Base-by-base conservation (phyloP, 2,329 filamentous ascomycete species). In the Aureobasidium pullulans region DNA sequence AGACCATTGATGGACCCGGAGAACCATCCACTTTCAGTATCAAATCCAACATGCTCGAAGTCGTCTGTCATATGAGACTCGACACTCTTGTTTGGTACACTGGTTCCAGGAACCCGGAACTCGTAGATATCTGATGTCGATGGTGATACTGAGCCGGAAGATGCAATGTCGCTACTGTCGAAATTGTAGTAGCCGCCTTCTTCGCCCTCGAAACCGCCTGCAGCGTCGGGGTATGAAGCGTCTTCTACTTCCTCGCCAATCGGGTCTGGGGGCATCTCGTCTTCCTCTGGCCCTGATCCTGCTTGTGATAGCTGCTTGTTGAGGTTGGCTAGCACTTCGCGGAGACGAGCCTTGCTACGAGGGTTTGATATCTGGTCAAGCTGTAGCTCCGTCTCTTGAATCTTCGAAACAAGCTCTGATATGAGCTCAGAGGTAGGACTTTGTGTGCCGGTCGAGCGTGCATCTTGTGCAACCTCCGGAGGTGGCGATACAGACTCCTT, bases 351-450 rank as follows among this genome's bases (percentile, higher is more conserved):
- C 31, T 64, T 65, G 16, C 65, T 65, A 50, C 67, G 71, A 2
- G 66, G 62, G 50, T 66, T 71, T 37, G 64, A 57, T 31, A 66
- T 64, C 34, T 68, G 67, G 50, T 72, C 70, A 36, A 72, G 68
- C 37, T 72, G 68, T 16, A 71, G 61, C 58, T 73, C 70, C 19
- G 67, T 65, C 39, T 69, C 69, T 34, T 67, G 65, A 28, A 71
- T 70, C 43, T 66, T 64, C 36, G 63, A 61, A 40, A 73, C 62
- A 9, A 72, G 63, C 10, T 65, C 62, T n/a, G 57, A 49, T 40
- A 65, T 61, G 46, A 62, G 37, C 47, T 61, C 57, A 11, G 50
- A 59, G 16, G 53, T 59, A 7, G 42, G 49, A n/a, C 39, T 59
- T 32, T 46, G 46, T 13, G 36, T 39, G 15, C 52, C 59, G n/a